Base-by-base conservation (phyloP, 164 flowering plant genomes). In the Dillenia turbinata region DNA sequence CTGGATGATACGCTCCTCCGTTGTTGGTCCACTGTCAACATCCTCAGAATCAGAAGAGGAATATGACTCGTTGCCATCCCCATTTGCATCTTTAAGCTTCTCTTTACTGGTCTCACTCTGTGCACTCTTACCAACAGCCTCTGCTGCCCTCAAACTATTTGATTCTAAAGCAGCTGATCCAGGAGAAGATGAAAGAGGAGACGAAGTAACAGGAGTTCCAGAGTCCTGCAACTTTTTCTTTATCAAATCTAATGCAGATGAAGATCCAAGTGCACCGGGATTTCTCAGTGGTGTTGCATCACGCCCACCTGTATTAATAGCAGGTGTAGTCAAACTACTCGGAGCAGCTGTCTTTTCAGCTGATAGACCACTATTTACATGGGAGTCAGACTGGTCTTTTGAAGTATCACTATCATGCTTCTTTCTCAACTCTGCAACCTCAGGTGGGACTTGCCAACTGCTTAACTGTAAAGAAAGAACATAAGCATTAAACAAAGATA, bases 1-100 rank as follows among this genome's bases (percentile, higher is more conserved):
- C 69, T 92, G 96, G 52, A 69, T 75, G 43, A 84, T 77, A 60
- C 87, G 79, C 72, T 90, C 92, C 79, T 93, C 96, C 74, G 78
- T 95, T 19, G 92, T 75, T 50, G 97, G 96, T 49, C 94, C 97
- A 72, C 78, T 81, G 47, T 92, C 92, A 49, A 45, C 83, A 68
- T 95, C 97, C 69, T 94, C 99, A 9, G 99, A 92, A 69, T 95
- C 99, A 33, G 98, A 88, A 45, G 99, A 90, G 15, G 88, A 81
- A 51, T 95, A 90, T 51, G 99, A 84, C 65, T 82, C 48, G 69
- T 83, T 84, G 54, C 78, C 87, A 79, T 86, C 86, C 43, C 80
- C 90, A 67, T 82, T 80, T 19, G 73, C 74, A 77, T 86, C 96
- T 74, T 85, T 88, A 44, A 33, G 67, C 77, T 82, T 89, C 53